Conservation (phyloP, 108 stramenopile species). For the Stephanodiscus minutulus region DNA sequence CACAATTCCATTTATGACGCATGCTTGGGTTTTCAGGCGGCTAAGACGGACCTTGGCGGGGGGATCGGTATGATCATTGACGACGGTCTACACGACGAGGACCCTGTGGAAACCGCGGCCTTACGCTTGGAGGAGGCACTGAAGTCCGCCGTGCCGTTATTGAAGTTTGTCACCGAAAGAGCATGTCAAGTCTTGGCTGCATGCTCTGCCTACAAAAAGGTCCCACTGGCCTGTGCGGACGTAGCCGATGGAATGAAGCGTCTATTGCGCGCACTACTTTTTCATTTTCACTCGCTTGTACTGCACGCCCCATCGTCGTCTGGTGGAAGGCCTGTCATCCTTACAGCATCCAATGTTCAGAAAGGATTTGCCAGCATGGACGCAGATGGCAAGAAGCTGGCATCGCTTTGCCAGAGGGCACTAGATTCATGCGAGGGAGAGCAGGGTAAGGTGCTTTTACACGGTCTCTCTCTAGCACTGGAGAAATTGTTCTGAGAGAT, state of each 20-base stretch:
- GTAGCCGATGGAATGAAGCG: constrained; percentile 40
- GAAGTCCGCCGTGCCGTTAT: constrained; percentile 29
- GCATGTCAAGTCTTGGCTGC: constrained; percentile 48
- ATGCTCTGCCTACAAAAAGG: constrained; percentile 21
- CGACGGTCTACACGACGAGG: constrained; percentile 37
- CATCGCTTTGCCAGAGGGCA: constrained; percentile 21
- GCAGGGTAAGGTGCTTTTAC: constrained; percentile 30
- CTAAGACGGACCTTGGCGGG: constrained; percentile 34
- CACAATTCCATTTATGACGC: constrained; percentile 19
- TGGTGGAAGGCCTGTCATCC: background rate
- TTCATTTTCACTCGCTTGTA: constrained; percentile 26
- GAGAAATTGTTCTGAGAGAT: constrained; percentile 32
- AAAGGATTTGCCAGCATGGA: constrained; percentile 39
- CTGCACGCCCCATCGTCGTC: background rate
- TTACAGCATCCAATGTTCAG: constrained; percentile 16
- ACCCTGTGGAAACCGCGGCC: constrained; percentile 31
- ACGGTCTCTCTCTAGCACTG: constrained; percentile 19
- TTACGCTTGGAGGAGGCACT: constrained; percentile 32
- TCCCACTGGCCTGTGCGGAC: constrained; percentile 26
- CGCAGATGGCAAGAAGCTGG: constrained; percentile 37
- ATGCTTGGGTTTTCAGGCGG: constrained; percentile 19
- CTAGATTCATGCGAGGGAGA: constrained; percentile 20
- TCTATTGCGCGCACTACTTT: constrained; percentile 29
- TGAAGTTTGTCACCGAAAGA: constrained; percentile 54
- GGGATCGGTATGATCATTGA: constrained; percentile 54